Conservation (phyloP, 768 basidiomycete genomes). For the Lactarius quietus region DNA sequence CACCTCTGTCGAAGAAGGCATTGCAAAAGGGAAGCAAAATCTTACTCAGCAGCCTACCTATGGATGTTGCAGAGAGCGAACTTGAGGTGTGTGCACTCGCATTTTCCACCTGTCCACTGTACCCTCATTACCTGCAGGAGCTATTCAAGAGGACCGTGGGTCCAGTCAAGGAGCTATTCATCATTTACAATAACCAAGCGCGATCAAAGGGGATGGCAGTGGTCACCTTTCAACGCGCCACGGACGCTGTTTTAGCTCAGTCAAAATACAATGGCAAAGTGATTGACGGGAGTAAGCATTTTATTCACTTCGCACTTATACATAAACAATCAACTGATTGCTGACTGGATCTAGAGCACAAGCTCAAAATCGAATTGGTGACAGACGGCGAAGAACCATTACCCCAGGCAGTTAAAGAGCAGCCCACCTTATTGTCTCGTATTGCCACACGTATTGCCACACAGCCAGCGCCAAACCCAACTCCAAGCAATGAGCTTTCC, state of each 20-base stretch:
- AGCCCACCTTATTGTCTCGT: constrained; percentile 37
- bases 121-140: constrained; percentile 42
- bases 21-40: constrained; percentile 25
- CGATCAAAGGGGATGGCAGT: constrained; percentile 79
- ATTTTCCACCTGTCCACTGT: neutral
- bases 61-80: constrained; percentile 25
- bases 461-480: neutral
- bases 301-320: neutral
- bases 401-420: constrained; percentile 28
- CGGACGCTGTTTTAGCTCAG: constrained; percentile 60
- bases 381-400: constrained; percentile 40
- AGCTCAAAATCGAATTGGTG: constrained; percentile 63
- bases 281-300: constrained; percentile 55
- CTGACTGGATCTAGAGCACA: constrained; percentile 45
- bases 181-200: constrained; percentile 73
- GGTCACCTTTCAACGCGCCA: constrained; percentile 59
- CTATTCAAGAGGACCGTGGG: constrained; percentile 76
- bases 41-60: constrained; percentile 24
- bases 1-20: constrained; percentile 12
- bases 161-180: constrained; percentile 62
- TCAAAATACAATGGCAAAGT: constrained; percentile 73
- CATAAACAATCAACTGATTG: neutral
- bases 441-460: too few species aligned
- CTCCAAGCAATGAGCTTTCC: neutral
- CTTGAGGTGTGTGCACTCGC: constrained; percentile 17